phyloP scores from a whole-genome alignment of 1,284 basidiomycete species.

The Inonotus hispidus region DNA sequence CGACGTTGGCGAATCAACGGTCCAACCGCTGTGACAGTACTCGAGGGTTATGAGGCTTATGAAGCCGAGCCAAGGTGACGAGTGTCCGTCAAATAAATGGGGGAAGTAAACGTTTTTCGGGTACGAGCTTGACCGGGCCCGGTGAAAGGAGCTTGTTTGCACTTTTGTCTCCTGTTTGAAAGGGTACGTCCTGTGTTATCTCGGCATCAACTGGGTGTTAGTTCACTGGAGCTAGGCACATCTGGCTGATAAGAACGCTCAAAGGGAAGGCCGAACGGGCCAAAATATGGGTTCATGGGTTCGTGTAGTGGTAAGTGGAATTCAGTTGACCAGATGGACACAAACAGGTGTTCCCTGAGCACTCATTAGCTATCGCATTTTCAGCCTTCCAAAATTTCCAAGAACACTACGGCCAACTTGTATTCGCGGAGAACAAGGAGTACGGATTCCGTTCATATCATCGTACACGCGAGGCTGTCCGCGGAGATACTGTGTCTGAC shows the following conservation, averaged over 20 bases:
- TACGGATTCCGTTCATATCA: slow-evolving; percentile 87
- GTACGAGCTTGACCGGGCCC: slow-evolving; percentile 72
- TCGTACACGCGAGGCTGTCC: slow-evolving; percentile 58
- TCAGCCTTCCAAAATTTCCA: slow-evolving; percentile 90
- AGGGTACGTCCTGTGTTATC: slow-evolving; percentile 46
- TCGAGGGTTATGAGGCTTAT: too few species aligned
- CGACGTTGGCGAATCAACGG: slow-evolving; percentile 80
- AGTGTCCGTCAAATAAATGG: slow-evolving; percentile 61
- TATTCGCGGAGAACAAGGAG: slow-evolving; percentile 96
- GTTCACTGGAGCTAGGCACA: slow-evolving; percentile 57
- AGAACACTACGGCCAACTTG: slow-evolving; percentile 87
- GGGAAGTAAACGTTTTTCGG: slow-evolving; percentile 78
- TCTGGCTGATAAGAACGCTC: slow-evolving; percentile 86
- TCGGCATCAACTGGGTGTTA: slow-evolving; percentile 14
- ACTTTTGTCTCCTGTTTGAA: slow-evolving; percentile 82
- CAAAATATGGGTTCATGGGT: slow-evolving; percentile 49
- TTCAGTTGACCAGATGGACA: slow-evolving; percentile 61
- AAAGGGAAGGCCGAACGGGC: slow-evolving; percentile 71
- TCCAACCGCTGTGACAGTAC: too few species aligned
- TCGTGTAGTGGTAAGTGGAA: too few species aligned
- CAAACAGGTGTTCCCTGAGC: slow-evolving; percentile 63
- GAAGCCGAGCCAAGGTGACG: neutral
- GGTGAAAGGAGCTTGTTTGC: slow-evolving; percentile 74
- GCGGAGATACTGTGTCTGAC: neutral
- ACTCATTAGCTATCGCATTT: slow-evolving; percentile 88